Percentiles rank a stretch among this genome's conserved stretches.
phyloP scores from a whole-genome alignment of 352 stramenopile species.

The Thalassiosira mediterranea region DNA sequence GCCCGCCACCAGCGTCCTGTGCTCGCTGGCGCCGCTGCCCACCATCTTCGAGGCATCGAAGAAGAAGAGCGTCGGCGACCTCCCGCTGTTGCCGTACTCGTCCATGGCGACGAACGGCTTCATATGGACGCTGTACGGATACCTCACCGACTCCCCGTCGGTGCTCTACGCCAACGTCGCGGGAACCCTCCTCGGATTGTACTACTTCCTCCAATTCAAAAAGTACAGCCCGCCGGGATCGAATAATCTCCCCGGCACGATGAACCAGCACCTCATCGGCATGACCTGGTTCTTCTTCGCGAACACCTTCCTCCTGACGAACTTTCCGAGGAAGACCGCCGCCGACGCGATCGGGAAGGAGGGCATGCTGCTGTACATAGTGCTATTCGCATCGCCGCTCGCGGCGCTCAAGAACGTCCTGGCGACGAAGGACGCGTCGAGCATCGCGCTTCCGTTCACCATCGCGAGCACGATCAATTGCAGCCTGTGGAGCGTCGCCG shows the following conservation, averaged over 20 bases:
- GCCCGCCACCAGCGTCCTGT: conserved; percentile 32
- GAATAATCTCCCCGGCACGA: conserved; percentile 28
- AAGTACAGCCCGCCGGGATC: conserved; percentile 12
- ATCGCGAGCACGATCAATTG: conserved; percentile 50
- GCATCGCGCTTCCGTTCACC: conserved; percentile 58
- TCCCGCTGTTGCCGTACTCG: conserved; percentile 59
- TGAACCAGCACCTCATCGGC: conserved; percentile 30
- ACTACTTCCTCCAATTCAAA: conserved; percentile 35
- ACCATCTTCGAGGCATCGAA: conserved; percentile 41
- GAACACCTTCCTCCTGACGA: conserved; percentile 24
- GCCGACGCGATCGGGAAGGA: conserved; percentile 45
- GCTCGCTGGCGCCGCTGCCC: conserved; percentile 41
- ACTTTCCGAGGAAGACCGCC: conserved; percentile 18
- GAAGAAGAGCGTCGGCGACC: conserved; percentile 37
- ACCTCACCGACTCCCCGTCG: conserved; percentile 10
- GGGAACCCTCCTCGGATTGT: conserved; percentile 28
- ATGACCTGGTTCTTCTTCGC: conserved; percentile 18
- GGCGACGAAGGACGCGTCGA: conserved; percentile 45
- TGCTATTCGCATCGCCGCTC: conserved; percentile 58
- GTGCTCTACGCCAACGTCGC: conserved; percentile 29
- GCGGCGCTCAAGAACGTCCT: conserved; percentile 43
- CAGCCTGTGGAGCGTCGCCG: conserved; percentile 42
- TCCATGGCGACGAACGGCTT: conserved; percentile 49
- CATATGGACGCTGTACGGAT: conserved; percentile 50
- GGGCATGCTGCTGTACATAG: conserved; percentile 40